phyloP scores from a whole-genome alignment of 1,284 basidiomycete genomes.

The Ceratobasidium sp. region DNA sequence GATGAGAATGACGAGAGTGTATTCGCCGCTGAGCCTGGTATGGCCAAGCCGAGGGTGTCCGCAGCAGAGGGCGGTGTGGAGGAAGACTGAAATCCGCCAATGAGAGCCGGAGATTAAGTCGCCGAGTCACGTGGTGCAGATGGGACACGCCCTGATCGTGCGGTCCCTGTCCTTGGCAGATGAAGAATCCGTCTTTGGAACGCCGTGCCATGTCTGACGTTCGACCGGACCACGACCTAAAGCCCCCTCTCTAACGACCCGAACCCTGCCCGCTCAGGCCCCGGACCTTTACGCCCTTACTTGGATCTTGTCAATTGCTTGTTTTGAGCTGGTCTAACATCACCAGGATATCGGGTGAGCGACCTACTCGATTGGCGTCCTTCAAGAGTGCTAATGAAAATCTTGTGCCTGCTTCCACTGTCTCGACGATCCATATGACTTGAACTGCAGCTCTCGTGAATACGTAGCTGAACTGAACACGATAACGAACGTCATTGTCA shows the following conservation, averaged over 20 bases:
- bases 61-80: background rate
- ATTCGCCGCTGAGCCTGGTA: background rate
- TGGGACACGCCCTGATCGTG: background rate
- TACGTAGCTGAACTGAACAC: background rate
- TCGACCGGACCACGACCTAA: background rate
- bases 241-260: background rate
- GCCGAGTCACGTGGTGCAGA: background rate
- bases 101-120: background rate
- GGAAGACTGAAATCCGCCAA: background rate
- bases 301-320: too few species aligned
- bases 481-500: background rate
- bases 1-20: background rate
- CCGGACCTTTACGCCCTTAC: too few species aligned
- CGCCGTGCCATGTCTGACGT: background rate
- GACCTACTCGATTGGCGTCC: background rate
- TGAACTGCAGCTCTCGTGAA: background rate
- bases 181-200: background rate
- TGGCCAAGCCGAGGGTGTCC: background rate
- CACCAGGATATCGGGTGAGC: background rate
- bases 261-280: background rate
- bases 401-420: background rate
- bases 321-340: background rate
- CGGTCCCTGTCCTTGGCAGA: conserved; percentile 7
- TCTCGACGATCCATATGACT: background rate
- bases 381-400: background rate